Conservation (phyloP, 2,329 filamentous ascomycete species). For the Fusarium subtropicale region DNA sequence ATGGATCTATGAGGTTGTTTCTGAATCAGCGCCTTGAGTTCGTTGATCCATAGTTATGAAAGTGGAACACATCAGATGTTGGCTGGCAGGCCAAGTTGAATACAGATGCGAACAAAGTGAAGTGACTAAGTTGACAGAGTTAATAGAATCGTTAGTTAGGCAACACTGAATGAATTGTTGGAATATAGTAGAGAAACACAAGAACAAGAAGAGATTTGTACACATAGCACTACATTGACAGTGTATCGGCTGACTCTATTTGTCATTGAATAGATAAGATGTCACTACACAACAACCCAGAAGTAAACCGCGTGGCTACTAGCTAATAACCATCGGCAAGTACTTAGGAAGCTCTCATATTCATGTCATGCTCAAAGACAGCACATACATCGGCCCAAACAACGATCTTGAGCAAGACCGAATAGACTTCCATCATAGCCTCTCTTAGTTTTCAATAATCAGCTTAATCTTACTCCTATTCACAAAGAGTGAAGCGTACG, state of each 20-base stretch:
- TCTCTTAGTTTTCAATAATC: conserved; percentile 45
- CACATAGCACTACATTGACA: too few relatives aligned
- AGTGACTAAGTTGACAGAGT: background rate
- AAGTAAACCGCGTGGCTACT: background rate
- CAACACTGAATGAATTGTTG: background rate
- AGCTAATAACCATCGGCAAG: background rate
- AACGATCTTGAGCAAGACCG: conserved; percentile 25
- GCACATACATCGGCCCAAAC: conserved; percentile 22
- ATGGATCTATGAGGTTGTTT: background rate
- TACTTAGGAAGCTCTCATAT: background rate
- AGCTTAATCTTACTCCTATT: conserved; percentile 38
- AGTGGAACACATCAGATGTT: background rate
- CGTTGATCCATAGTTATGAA: background rate
- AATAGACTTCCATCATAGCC: conserved; percentile 38
- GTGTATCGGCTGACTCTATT: background rate
- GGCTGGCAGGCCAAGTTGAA: background rate
- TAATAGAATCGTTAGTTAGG: background rate
- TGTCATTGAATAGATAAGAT: background rate
- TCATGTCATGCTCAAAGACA: conserved; percentile 46
- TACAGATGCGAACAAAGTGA: background rate
- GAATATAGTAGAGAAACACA: background rate
- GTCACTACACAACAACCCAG: too few relatives aligned
- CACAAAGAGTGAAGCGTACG: background rate
- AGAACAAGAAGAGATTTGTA: background rate
- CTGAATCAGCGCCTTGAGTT: background rate